These are phyloP conservation scores for Aureobasidium sp. DNA, from an alignment of 2,329 filamentous ascomycete species.

Conservation along the genomic window DNA sequence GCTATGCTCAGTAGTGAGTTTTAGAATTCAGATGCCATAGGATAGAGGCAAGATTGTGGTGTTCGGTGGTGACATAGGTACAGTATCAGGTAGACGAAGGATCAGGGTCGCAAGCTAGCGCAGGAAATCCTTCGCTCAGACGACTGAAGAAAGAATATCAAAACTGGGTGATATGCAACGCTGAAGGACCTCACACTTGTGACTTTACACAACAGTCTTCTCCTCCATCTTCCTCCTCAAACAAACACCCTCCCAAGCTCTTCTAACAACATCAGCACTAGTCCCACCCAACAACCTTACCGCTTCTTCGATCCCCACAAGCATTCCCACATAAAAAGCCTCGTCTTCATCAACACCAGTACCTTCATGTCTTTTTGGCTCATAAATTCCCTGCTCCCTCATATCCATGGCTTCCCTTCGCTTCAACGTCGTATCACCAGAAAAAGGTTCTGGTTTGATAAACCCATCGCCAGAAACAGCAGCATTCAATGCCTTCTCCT, in stretches of 20 bases:
- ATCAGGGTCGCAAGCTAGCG: too few relatives aligned
- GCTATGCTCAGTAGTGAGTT: too few relatives aligned
- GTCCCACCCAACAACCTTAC: constrained; percentile 29
- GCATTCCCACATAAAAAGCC: constrained; percentile 31
- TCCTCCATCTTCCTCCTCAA: constrained; percentile 27
- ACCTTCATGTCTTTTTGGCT: constrained; percentile 36
- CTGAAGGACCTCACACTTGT: too few relatives aligned
- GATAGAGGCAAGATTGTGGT: too few relatives aligned
- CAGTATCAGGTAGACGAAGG: too few relatives aligned
- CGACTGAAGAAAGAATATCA: too few relatives aligned
- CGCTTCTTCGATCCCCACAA: constrained; percentile 37
- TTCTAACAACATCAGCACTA: constrained; percentile 37
- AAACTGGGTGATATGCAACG: too few relatives aligned
- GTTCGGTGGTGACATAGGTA: too few relatives aligned
- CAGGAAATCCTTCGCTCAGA: too few relatives aligned
- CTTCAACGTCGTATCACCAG: constrained; percentile 26
- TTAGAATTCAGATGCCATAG: too few relatives aligned
- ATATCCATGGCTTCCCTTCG: constrained; percentile 31
- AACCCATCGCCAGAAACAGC: background rate
- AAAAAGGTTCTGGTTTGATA: constrained; percentile 19
- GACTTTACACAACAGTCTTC: too few relatives aligned
- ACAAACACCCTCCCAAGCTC: constrained; percentile 36
- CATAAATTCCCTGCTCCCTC: constrained; percentile 33
- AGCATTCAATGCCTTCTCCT: background rate
- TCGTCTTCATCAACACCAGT: constrained; percentile 43